phyloP scores from a whole-genome alignment of 192 early-diverging fungal genomes.

The Coemansia sp. region DNA sequence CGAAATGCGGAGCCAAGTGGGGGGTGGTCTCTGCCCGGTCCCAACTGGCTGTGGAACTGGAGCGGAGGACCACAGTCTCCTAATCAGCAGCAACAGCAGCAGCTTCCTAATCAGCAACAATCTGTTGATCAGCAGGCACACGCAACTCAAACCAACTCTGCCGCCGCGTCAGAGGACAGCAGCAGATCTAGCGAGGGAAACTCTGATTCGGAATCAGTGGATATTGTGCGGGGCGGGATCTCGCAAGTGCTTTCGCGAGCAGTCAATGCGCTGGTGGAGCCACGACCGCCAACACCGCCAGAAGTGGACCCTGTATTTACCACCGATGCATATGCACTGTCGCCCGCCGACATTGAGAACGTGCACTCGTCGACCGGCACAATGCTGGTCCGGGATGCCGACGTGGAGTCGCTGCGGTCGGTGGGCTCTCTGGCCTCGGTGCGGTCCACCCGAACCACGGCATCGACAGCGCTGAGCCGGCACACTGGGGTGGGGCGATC shows the following conservation, averaged over 20 bases:
- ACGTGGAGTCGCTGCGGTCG: conserved; percentile 40
- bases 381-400: conserved; percentile 24
- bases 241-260: conserved; percentile 44
- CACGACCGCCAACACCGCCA: conserved; percentile 39
- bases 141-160: not conserved
- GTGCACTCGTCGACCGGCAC: not conserved
- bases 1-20: not conserved
- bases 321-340: conserved; percentile 14
- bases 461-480: conserved; percentile 20
- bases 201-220: not conserved
- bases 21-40: conserved; percentile 11
- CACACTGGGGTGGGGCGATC: conserved; percentile 1
- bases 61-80: conserved; percentile 2
- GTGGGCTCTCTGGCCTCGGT: conserved; percentile 36
- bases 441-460: conserved; percentile 34
- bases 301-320: conserved; percentile 39
- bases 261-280: conserved; percentile 43
- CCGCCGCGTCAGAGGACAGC: not conserved
- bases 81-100: not conserved
- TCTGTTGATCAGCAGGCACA: no score
- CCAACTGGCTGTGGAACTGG: conserved; percentile 40
- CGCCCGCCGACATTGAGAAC: conserved; percentile 16
- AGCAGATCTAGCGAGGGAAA: conserved; percentile 5
- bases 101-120: no score
- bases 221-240: conserved; percentile 16